Conservation (phyloP, 2,329 filamentous ascomycete genomes). For the Helotiales sp. region DNA sequence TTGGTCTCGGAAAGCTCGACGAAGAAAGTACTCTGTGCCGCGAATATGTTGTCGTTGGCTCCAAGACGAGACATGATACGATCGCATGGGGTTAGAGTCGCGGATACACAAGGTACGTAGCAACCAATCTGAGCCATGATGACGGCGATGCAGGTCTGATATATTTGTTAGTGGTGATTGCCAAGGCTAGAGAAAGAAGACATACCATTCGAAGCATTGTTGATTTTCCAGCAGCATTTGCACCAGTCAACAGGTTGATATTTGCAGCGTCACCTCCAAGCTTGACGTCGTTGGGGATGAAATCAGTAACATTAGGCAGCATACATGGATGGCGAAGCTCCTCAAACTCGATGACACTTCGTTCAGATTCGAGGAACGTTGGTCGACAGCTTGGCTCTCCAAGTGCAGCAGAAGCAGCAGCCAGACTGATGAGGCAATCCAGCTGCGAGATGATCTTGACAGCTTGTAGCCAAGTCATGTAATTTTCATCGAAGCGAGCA, state of each 20-base stretch:
- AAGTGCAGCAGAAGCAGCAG: conserved; percentile 80
- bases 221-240: conserved; percentile 96
- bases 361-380: conserved; percentile 79
- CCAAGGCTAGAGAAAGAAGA: conserved; percentile 9
- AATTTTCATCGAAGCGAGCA: conserved; percentile 83
- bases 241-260: conserved; percentile 89
- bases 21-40: conserved; percentile 96
- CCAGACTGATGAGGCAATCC: conserved; percentile 91
- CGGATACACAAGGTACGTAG: conserved; percentile 80
- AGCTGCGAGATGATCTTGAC: conserved; percentile 88
- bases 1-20: conserved; percentile 97
- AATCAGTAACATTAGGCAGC: conserved; percentile 83
- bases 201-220: conserved; percentile 90
- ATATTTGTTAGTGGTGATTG: conserved; percentile 18
- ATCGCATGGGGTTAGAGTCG: conserved; percentile 85
- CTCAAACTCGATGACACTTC: conserved; percentile 86
- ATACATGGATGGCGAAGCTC: conserved; percentile 96
- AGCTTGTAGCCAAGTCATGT: conserved; percentile 82
- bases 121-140: conserved; percentile 98
- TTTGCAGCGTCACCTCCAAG: conserved; percentile 80
- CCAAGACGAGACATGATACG: conserved; percentile 98
- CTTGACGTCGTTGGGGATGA: conserved; percentile 92
- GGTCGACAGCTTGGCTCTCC: conserved; percentile 89
- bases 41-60: conserved; percentile 98
- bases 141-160: conserved; percentile 87